Conservation (phyloP, 2,329 filamentous ascomycete species). For the Talaromyces amestolkiae region DNA sequence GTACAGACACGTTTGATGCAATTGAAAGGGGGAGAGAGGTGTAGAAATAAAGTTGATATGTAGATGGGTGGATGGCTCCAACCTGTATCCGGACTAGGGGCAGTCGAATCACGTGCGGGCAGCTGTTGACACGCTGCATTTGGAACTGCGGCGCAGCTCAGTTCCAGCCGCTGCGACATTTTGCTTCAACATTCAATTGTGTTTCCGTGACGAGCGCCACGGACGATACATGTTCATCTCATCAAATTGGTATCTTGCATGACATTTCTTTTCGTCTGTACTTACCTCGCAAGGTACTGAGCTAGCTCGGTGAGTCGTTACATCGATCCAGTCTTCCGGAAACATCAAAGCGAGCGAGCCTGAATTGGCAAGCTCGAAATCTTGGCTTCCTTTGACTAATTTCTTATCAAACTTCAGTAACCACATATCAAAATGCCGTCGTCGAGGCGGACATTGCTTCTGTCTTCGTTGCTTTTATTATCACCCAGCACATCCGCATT, state of each 20-base stretch:
- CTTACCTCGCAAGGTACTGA: neutral
- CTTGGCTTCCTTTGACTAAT: neutral
- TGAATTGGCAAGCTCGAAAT: neutral
- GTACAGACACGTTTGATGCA: no score
- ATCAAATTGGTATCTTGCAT: neutral
- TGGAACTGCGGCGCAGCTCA: neutral
- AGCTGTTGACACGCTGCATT: constrained; percentile 3
- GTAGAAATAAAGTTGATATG: neutral
- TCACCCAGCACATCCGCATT: constrained; percentile 62
- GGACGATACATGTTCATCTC: neutral
- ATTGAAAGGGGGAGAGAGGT: neutral
- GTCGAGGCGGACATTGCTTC: constrained; percentile 29
- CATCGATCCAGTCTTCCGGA: neutral
- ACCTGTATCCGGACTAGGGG: neutral
- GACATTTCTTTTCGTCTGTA: no score
- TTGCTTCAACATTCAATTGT: neutral
- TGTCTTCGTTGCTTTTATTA: constrained; percentile 32
- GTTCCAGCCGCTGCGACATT: neutral
- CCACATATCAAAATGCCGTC: constrained; percentile 36
- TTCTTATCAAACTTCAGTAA: neutral
- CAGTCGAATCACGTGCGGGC: neutral
- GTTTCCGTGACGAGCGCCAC: neutral
- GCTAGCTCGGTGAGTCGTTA: neutral
- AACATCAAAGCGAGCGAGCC: neutral
- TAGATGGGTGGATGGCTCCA: neutral